Conservation (phyloP, 1,284 basidiomycete species). For the Ceratobasidium sp. region DNA sequence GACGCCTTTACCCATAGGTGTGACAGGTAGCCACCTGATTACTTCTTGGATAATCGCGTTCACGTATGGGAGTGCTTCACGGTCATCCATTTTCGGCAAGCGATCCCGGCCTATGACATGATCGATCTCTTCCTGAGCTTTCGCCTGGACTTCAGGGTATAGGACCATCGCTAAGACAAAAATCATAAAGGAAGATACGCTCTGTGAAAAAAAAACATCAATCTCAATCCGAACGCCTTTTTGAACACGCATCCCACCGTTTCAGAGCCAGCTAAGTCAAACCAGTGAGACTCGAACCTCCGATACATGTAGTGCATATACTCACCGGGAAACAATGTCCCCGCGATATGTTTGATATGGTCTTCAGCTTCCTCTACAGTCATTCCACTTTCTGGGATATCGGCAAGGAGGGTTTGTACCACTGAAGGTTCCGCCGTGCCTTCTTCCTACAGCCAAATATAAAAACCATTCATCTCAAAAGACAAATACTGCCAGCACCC, state of each 20-base stretch:
- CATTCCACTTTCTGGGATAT: slow-evolving; percentile 33
- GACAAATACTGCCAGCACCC: neutral
- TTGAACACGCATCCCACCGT: neutral
- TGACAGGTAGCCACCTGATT: slow-evolving; percentile 47
- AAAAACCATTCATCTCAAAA: too few relatives aligned
- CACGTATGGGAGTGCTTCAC: slow-evolving; percentile 49
- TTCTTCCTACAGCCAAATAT: neutral
- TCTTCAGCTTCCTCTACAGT: slow-evolving; percentile 25
- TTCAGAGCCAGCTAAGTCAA: slow-evolving; percentile 20
- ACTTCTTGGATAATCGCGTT: slow-evolving; percentile 49
- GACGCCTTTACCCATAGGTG: slow-evolving; percentile 43
- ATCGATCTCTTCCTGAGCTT: slow-evolving; percentile 48
- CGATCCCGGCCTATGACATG: slow-evolving; percentile 46
- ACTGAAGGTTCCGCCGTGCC: slow-evolving; percentile 34
- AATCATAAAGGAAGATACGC: slow-evolving; percentile 42
- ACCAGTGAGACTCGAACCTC: neutral
- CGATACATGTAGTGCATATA: neutral
- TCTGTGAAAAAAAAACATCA: slow-evolving; percentile 12
- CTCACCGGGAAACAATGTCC: slow-evolving; percentile 31
- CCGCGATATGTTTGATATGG: slow-evolving; percentile 38
- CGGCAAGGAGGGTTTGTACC: slow-evolving; percentile 15
- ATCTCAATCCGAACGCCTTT: neutral
- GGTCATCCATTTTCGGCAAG: slow-evolving; percentile 48
- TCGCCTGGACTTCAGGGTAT: slow-evolving; percentile 44
- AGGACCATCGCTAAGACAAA: slow-evolving; percentile 46